Conservation (phyloP, 257 asterid genomes). For the Marsdenia floribunda region DNA sequence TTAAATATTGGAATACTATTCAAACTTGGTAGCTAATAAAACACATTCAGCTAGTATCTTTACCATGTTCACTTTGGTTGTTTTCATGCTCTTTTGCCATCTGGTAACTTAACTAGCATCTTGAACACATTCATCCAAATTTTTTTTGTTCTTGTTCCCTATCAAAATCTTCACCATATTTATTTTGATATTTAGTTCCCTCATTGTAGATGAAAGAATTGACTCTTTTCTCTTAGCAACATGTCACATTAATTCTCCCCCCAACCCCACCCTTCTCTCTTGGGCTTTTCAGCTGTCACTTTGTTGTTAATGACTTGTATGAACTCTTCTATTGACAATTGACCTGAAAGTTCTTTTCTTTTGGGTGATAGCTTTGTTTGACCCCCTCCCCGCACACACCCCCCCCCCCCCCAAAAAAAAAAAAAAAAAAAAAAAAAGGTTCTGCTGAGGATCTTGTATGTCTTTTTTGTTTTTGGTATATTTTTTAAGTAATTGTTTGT, state of each 20-base stretch:
- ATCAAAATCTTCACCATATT: not conserved
- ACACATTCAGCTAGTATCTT: not conserved
- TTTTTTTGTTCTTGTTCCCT: not conserved
- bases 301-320: not conserved
- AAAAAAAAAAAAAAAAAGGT: not conserved
- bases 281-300: not conserved
- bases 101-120: not conserved
- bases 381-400: not conserved
- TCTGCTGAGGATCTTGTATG: not conserved
- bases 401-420: not conserved
- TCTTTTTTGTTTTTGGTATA: not conserved
- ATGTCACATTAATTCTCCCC: not conserved
- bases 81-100: not conserved
- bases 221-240: not conserved
- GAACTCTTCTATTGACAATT: not conserved
- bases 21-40: not conserved
- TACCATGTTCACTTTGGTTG: not conserved
- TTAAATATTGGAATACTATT: not conserved
- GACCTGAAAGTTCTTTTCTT: too few relatives aligned
- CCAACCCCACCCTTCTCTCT: not conserved
- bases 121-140: not conserved
- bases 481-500: not conserved
- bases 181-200: not conserved
- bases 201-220: not conserved
- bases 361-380: not conserved